phyloP scores from a whole-genome alignment of 1,139 yeast genomes.

The Lodderomyces jiufengensis region DNA sequence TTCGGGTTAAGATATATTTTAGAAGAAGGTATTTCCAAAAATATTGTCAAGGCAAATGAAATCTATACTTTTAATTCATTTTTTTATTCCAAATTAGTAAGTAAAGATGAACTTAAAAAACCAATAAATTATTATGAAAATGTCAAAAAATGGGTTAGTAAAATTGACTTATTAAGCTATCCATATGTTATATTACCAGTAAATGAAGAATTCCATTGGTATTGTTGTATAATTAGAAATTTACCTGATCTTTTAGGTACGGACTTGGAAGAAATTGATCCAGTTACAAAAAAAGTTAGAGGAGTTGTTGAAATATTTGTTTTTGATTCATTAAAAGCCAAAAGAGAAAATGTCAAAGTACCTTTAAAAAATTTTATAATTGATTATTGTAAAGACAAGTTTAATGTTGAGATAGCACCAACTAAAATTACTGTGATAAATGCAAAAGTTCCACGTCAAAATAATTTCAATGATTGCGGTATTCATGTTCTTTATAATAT shows the following conservation, averaged over 20 bases:
- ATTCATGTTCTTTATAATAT: slow-evolving; percentile 84
- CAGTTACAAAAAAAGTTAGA: slow-evolving; percentile 2
- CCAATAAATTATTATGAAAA: slow-evolving; percentile 50
- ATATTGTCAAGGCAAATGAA: slow-evolving; percentile 20
- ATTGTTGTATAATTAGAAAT: slow-evolving; percentile 63
- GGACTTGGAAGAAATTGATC: slow-evolving; percentile 5
- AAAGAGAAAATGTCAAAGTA: slow-evolving; percentile 49
- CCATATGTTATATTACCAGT: slow-evolving; percentile 75
- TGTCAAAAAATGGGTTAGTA: slow-evolving; percentile 76
- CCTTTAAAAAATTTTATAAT: slow-evolving; percentile 64
- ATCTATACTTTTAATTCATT: slow-evolving; percentile 78
- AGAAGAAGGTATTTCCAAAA: slow-evolving; percentile 29
- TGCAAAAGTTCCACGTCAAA: slow-evolving; percentile 77
- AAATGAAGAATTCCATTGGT: slow-evolving; percentile 85
- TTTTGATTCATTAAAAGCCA: slow-evolving; percentile 71
- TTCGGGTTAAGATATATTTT: slow-evolving; percentile 61
- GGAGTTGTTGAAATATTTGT: slow-evolving; percentile 54
- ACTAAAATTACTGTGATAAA: slow-evolving; percentile 39
- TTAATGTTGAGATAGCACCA: slow-evolving; percentile 45
- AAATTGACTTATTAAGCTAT: slow-evolving; percentile 59
- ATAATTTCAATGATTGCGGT: slow-evolving; percentile 93
- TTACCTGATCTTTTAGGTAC: slow-evolving; percentile 30
- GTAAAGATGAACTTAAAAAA: slow-evolving; percentile 16
- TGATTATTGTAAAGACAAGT: slow-evolving; percentile 67
- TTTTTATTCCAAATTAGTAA: slow-evolving; percentile 67